Percentiles rank a stretch among this genome's conserved stretches.
These are phyloP conservation scores for Venturia effusa DNA, from an alignment of 2,329 filamentous ascomycete genomes.

Conservation along the genomic window DNA sequence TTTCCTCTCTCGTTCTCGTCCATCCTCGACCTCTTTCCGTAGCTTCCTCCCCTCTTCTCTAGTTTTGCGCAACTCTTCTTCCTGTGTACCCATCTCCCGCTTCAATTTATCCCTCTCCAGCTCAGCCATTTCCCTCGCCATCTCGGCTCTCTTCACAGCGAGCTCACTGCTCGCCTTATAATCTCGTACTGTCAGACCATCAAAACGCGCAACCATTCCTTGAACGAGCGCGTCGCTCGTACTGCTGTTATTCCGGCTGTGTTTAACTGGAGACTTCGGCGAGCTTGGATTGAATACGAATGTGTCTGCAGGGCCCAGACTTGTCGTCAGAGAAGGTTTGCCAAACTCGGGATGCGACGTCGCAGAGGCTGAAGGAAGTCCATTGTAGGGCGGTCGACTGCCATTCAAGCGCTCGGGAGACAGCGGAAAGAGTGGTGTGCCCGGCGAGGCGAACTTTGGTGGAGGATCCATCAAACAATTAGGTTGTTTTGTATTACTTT, in stretches of 20 bases:
- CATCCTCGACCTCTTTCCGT: conserved; percentile 51
- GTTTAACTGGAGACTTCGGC: conserved; percentile 36
- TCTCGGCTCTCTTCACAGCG: conserved; percentile 32
- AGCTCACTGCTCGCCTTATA: conserved; percentile 32
- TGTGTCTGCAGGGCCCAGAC: neutral
- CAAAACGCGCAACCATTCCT: conserved; percentile 57
- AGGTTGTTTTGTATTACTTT: neutral
- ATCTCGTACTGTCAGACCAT: conserved; percentile 48
- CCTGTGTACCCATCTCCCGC: conserved; percentile 59
- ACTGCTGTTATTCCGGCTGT: conserved; percentile 23
- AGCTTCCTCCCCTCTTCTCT: conserved; percentile 49
- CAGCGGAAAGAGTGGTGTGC: conserved; percentile 47
- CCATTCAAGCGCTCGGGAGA: conserved; percentile 55
- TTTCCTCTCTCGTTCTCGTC: conserved; percentile 53
- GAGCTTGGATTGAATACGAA: conserved; percentile 22
- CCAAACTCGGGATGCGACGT: conserved; percentile 22
- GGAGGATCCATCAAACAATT: conserved; percentile 1
- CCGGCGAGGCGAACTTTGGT: conserved; percentile 37
- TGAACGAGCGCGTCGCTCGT: conserved; percentile 24
- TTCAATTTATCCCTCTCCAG: conserved; percentile 28
- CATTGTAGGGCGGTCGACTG: conserved; percentile 23
- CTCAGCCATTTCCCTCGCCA: conserved; percentile 26
- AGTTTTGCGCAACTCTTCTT: conserved; percentile 53
- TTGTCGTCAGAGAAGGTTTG: conserved; percentile 6
- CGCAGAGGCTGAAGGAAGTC: conserved; percentile 19